Conservation (phyloP, 192 early-diverging fungal genomes). For the Mortierella hygrophila region DNA sequence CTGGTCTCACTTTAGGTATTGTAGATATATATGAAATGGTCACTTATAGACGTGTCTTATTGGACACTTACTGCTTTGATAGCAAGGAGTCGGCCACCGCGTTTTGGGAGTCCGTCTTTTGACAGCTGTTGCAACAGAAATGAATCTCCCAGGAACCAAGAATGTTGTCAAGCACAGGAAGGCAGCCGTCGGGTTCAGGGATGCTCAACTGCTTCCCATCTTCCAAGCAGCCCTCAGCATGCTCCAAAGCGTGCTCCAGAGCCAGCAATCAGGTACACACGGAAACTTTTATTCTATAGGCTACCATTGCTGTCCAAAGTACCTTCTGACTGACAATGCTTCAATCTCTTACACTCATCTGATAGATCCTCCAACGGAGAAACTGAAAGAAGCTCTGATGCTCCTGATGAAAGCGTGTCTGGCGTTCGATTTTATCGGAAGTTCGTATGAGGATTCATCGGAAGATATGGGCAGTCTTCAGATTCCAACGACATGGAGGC, state of each 20-base stretch:
- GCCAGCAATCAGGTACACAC: constrained; percentile 14
- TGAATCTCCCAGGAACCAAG: constrained; percentile 26
- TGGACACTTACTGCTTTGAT: background rate
- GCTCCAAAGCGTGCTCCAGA: constrained; percentile 31
- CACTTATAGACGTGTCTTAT: background rate
- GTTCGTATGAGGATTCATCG: constrained; percentile 36
- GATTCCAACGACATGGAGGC: constrained; percentile 29
- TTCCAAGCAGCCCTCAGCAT: constrained; percentile 33
- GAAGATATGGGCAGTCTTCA: constrained; percentile 49
- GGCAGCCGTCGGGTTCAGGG: constrained; percentile 46
- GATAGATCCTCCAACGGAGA: constrained; percentile 22
- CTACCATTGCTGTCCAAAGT: background rate
- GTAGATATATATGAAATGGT: background rate
- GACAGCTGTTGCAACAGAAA: constrained; percentile 30
- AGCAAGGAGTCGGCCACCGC: constrained; percentile 30
- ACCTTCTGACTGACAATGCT: background rate
- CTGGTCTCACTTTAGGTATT: background rate
- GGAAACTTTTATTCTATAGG: background rate
- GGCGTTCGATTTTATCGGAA: constrained; percentile 48
- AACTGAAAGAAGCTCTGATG: constrained; percentile 30
- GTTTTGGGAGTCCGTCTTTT: constrained; percentile 27
- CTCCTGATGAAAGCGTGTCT: constrained; percentile 34
- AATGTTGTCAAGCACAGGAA: constrained; percentile 38
- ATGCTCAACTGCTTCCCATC: constrained; percentile 42
- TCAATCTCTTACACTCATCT: background rate